phyloP scores from a whole-genome alignment of 73 alveolate genomes.

The Uronychia setigera region DNA sequence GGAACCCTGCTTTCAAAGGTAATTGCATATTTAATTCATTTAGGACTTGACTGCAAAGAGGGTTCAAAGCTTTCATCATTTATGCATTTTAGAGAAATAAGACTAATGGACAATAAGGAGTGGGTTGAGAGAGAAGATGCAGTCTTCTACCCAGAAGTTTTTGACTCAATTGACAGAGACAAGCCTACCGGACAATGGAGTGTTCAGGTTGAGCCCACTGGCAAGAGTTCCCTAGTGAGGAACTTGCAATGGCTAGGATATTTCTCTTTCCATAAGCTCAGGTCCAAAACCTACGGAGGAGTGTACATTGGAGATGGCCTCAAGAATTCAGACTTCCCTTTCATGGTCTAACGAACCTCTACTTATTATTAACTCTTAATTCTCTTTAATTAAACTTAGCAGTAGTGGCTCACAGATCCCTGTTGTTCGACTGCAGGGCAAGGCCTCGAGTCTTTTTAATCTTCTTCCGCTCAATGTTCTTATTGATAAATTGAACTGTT shows the following conservation, averaged over 20 bases:
- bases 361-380: no score
- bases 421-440: no score
- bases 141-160: constrained; percentile 66
- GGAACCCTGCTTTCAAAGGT: constrained; percentile 88
- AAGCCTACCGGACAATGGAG: constrained; percentile 78
- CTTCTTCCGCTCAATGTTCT: neutral
- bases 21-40: constrained; percentile 37
- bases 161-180: constrained; percentile 70
- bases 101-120: constrained; percentile 68
- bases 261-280: constrained; percentile 65
- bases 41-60: constrained; percentile 29
- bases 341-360: constrained; percentile 49
- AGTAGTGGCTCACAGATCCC: no score
- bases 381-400: no score
- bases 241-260: constrained; percentile 77
- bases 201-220: constrained; percentile 73
- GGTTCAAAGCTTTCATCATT: constrained; percentile 56
- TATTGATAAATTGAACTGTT: neutral
- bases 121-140: constrained; percentile 81
- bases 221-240: constrained; percentile 72
- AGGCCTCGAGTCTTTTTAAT: neutral
- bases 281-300: constrained; percentile 60
- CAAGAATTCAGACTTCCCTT: constrained; percentile 70
- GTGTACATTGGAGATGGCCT: constrained; percentile 77
- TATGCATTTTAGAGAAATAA: constrained; percentile 76